Conservation (phyloP, 208 protist species). For the Tetramitus jugosus region DNA sequence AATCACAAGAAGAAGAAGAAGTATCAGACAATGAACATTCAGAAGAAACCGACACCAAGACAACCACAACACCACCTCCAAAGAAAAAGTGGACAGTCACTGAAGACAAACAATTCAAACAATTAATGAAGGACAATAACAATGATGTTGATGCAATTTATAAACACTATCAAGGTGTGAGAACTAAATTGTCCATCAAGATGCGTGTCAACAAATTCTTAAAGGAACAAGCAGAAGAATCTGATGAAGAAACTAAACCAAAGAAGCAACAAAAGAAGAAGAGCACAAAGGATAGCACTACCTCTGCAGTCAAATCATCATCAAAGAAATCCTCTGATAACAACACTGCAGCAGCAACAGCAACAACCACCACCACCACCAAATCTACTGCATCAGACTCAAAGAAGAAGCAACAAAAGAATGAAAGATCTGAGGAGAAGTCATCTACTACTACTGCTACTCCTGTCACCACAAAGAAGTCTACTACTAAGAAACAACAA, state of each 20-base stretch:
- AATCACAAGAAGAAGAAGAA: not conserved
- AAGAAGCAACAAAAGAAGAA: not conserved
- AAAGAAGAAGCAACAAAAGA: not conserved
- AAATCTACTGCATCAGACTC: not conserved
- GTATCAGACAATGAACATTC: not conserved
- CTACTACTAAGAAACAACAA: not conserved
- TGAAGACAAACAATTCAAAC: not conserved
- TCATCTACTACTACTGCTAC: not conserved
- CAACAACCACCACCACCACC: not conserved
- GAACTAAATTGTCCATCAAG: not conserved
- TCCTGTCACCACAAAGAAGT: not conserved
- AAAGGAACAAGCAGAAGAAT: not conserved
- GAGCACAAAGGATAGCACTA: not conserved
- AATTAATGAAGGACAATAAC: not conserved
- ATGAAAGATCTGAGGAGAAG: not conserved
- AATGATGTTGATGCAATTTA: not conserved
- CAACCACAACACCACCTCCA: too few relatives aligned
- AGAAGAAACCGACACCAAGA: not conserved
- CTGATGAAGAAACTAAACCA: not conserved
- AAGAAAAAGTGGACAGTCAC: not conserved
- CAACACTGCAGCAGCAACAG: not conserved
- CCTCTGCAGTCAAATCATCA: not conserved
- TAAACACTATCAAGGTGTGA: not conserved
- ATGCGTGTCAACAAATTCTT: not conserved
- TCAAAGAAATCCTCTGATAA: not conserved